phyloP scores from a whole-genome alignment of 305 asterid genomes.

The Solanum aculeatissimum region DNA sequence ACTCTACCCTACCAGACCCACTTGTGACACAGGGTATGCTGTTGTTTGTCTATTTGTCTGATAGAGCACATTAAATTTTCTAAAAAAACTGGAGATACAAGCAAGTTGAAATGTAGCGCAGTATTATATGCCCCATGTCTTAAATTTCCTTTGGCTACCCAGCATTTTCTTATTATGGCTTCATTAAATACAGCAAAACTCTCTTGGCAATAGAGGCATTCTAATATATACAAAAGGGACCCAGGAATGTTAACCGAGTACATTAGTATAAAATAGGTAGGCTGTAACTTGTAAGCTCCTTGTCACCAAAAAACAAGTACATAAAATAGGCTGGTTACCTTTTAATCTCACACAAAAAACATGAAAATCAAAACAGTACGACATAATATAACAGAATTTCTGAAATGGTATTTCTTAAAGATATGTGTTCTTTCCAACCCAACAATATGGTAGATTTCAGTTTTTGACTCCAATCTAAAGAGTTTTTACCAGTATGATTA shows the following conservation, averaged over 20 bases:
- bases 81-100: neutral
- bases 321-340: neutral
- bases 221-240: neutral
- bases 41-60: neutral
- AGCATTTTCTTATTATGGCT: neutral
- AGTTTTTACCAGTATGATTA: neutral
- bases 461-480: neutral
- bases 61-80: neutral
- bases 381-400: neutral
- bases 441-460: neutral
- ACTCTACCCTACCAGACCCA: neutral
- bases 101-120: neutral
- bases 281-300: neutral
- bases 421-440: neutral
- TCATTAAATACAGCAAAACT: neutral
- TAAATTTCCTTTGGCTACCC: neutral
- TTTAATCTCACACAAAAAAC: neutral
- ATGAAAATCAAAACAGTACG: neutral
- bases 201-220: neutral
- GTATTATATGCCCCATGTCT: neutral
- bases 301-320: neutral
- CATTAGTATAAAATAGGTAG: neutral
- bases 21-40: neutral
- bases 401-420: neutral
- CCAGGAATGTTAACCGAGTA: neutral